Evolutionary conservation across 805 yeast species (phyloP).

Genomic region (Wickerhamiella allomyrinae): DNA sequence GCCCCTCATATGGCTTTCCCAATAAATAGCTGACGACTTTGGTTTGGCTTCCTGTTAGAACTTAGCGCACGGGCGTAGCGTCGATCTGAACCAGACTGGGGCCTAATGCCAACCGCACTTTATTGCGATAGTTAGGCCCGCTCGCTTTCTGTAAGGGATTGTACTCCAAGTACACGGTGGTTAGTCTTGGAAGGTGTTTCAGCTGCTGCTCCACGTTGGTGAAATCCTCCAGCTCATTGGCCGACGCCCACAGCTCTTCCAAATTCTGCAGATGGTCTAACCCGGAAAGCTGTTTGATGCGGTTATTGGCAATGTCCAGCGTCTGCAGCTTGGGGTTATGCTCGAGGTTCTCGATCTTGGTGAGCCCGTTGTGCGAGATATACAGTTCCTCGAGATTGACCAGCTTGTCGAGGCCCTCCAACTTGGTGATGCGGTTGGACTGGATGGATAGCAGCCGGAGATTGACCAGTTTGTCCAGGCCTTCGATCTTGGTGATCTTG

Average conservation of each 20-base stretch:
- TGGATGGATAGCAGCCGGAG: conserved; percentile 75
- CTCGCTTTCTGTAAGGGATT: conserved; percentile 69
- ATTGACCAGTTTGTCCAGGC: conserved; percentile 43
- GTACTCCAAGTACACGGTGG: conserved; percentile 86
- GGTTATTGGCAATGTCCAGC: conserved; percentile 71
- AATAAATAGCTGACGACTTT: too few species aligned
- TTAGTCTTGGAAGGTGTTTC: conserved; percentile 46
- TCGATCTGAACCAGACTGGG: conserved; percentile 70
- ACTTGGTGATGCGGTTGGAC: conserved; percentile 59
- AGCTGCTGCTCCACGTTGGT: conserved; percentile 55
- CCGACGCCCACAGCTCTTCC: conserved; percentile 90
- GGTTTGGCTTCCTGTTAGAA: too few species aligned
- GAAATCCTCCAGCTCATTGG: conserved; percentile 54
- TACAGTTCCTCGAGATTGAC: conserved; percentile 71
- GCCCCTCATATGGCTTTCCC: too few species aligned
- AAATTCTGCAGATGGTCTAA: conserved; percentile 50
- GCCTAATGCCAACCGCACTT: conserved; percentile 57
- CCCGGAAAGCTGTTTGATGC: conserved; percentile 45
- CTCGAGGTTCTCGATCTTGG: conserved; percentile 64
- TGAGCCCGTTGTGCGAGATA: conserved; percentile 69
- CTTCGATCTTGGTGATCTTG: conserved; percentile 48
- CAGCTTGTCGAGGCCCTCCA: conserved; percentile 69
- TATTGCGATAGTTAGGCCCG: conserved; percentile 74
- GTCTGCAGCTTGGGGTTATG: conserved; percentile 50
- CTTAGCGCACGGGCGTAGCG: conserved; percentile 47